A percentile compares a stretch with the other conserved stretches of the same genome.
phyloP scores from a whole-genome alignment of 2,329 filamentous ascomycete genomes.

The Neopestalotiopsis sp. region DNA sequence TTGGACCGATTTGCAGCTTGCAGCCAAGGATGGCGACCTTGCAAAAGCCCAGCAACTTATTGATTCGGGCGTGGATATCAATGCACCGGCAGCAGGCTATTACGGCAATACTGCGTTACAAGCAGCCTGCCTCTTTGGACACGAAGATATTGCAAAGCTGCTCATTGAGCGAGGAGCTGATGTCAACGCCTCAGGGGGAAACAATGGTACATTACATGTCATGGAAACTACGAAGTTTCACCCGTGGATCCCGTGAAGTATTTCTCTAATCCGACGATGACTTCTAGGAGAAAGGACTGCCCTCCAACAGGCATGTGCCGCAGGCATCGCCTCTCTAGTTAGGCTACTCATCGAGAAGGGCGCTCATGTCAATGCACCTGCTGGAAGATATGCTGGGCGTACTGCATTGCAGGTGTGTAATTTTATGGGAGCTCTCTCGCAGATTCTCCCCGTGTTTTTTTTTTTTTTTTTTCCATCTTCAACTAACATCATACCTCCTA shows the following conservation, averaged over 20 bases:
- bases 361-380: constrained; percentile 32
- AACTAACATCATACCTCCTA: background rate
- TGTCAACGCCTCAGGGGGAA: constrained; percentile 34
- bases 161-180: constrained; percentile 28
- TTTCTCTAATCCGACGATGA: background rate
- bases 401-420: constrained; percentile 41
- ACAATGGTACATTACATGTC: constrained; percentile 39
- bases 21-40: constrained; percentile 37
- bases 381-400: constrained; percentile 34
- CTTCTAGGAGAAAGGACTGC: background rate
- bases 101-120: constrained; percentile 35
- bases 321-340: constrained; percentile 25
- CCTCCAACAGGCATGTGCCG: constrained; percentile 36
- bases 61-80: constrained; percentile 31
- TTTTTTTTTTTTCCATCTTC: background rate
- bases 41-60: constrained; percentile 30
- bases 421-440: background rate
- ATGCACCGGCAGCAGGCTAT: constrained; percentile 29
- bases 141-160: constrained; percentile 24
- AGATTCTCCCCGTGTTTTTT: no score
- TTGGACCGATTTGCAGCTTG: constrained; percentile 42
- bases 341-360: constrained; percentile 27
- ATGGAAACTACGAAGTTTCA: constrained; percentile 23
- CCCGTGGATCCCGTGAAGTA: no score
- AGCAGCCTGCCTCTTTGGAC: constrained; percentile 31